Evolutionary conservation across 768 basidiomycete species (phyloP).

Genomic region (Suillus luteus): DNA sequence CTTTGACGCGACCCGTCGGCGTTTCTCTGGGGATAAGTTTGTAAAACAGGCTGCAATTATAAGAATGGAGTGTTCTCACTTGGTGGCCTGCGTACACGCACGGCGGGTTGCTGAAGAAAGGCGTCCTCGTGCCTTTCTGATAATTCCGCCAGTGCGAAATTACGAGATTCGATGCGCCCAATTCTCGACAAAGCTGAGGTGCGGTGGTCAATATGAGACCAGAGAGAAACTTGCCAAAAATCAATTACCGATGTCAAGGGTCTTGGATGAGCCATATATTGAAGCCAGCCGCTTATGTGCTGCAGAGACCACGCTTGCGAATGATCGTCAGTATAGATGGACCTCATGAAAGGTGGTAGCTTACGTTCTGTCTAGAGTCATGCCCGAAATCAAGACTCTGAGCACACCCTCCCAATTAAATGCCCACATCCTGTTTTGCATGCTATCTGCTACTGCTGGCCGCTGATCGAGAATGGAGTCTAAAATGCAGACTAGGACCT

Average conservation of each 20-base stretch:
- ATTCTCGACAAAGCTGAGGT: neutral
- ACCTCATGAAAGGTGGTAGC: slow-evolving; percentile 13
- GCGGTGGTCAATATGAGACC: neutral
- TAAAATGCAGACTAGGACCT: slow-evolving; percentile 53
- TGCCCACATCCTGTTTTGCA: slow-evolving; percentile 65
- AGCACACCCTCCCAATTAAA: slow-evolving; percentile 68
- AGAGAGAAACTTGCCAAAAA: neutral
- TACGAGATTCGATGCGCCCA: neutral
- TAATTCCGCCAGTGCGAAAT: neutral
- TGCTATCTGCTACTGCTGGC: slow-evolving; percentile 54
- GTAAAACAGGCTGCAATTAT: neutral
- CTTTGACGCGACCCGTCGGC: slow-evolving; percentile 2
- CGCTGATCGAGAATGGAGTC: slow-evolving; percentile 56
- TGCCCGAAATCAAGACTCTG: slow-evolving; percentile 48
- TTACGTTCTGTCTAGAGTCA: slow-evolving; percentile 33
- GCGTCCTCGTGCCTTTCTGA: slow-evolving; percentile 3
- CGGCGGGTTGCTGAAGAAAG: slow-evolving; percentile 11
- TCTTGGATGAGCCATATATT: slow-evolving; percentile 29
- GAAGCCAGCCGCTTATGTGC: slow-evolving; percentile 31
- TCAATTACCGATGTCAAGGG: slow-evolving; percentile 8
- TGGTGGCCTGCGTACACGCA: slow-evolving; percentile 9
- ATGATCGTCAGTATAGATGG: slow-evolving; percentile 11
- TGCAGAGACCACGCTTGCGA: slow-evolving; percentile 25
- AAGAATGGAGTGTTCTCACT: slow-evolving; percentile 2
- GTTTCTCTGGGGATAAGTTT: neutral